A percentile compares a stretch with the other conserved stretches of the same genome.
Evolutionary conservation across 2,329 filamentous ascomycete genomes (phyloP).

Genomic region (Cladosporium sp.): DNA sequence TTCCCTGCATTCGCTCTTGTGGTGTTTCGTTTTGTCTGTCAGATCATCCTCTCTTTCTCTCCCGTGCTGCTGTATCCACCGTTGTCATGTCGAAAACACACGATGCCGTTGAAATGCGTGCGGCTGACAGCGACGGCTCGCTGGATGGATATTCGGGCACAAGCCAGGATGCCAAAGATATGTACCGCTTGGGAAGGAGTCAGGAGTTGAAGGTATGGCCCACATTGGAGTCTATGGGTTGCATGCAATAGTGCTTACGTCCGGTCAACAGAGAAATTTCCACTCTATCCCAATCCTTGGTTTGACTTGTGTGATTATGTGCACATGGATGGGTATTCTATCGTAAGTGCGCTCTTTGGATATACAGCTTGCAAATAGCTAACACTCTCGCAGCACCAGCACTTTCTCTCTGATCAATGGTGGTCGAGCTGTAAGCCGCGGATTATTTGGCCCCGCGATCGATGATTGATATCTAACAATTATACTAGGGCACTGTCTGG

Average conservation of each 20-base stretch:
- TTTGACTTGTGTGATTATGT: constrained; percentile 22
- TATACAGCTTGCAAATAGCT: background rate
- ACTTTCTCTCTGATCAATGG: constrained; percentile 34
- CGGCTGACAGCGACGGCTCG: constrained; percentile 7
- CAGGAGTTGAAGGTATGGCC: constrained; percentile 24
- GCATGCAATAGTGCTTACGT: background rate
- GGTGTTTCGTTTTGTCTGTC: background rate
- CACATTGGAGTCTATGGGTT: background rate
- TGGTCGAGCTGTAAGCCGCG: constrained; percentile 29
- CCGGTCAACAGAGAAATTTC: constrained; percentile 20
- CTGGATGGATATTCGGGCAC: background rate
- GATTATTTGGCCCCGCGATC: background rate
- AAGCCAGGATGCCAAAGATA: constrained; percentile 26
- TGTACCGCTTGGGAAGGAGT: constrained; percentile 36
- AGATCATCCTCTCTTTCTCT: background rate
- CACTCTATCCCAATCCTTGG: constrained; percentile 21
- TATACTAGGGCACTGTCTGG: constrained; percentile 32
- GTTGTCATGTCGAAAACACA: background rate
- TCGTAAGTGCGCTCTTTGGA: background rate
- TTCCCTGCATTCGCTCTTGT: background rate
- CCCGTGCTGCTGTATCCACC: background rate
- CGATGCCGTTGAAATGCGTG: background rate
- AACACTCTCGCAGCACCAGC: background rate
- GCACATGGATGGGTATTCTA: constrained; percentile 23
- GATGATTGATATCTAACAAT: background rate